A percentile compares a stretch with the other conserved stretches of the same genome.
Evolutionary conservation across 2,329 filamentous ascomycete species (phyloP).

Genomic region (Penicillium sclerotiorum): DNA sequence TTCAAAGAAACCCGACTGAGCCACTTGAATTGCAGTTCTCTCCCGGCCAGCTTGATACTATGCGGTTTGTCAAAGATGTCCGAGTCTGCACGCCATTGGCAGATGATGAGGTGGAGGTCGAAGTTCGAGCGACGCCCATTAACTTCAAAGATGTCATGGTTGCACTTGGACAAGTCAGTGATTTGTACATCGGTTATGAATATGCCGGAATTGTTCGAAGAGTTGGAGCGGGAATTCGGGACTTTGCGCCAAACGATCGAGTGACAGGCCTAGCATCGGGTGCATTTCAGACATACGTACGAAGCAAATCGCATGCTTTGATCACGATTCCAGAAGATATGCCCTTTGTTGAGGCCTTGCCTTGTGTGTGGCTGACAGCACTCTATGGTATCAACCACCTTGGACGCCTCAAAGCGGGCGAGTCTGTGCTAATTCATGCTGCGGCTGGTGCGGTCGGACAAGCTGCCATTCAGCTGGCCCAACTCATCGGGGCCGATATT

Average conservation of each 20-base stretch:
- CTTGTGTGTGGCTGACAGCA: too few relatives aligned
- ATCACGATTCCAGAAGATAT: too few relatives aligned
- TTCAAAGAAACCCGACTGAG: too few relatives aligned
- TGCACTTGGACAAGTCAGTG: neutral
- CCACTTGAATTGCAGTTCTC: too few relatives aligned
- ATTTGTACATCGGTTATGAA: neutral
- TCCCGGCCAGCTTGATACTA: too few relatives aligned
- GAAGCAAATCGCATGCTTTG: too few relatives aligned
- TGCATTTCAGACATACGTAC: neutral
- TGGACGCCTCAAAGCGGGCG: neutral
- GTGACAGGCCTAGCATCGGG: neutral
- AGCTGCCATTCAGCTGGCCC: neutral
- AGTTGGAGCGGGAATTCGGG: neutral
- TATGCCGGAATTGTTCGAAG: neutral
- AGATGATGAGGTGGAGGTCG: neutral
- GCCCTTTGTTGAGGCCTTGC: too few relatives aligned
- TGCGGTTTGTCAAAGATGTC: too few relatives aligned
- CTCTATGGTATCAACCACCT: too few relatives aligned
- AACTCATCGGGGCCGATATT: neutral
- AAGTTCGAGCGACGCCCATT: neutral
- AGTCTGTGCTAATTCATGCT: neutral
- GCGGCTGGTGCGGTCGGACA: neutral
- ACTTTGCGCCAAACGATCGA: neutral
- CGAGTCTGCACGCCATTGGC: too few relatives aligned
- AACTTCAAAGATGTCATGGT: neutral